Percentiles rank a stretch among this genome's conserved stretches.
phyloP scores from a whole-genome alignment of 345 rosid species.

The Tarenaya hassleriana region DNA sequence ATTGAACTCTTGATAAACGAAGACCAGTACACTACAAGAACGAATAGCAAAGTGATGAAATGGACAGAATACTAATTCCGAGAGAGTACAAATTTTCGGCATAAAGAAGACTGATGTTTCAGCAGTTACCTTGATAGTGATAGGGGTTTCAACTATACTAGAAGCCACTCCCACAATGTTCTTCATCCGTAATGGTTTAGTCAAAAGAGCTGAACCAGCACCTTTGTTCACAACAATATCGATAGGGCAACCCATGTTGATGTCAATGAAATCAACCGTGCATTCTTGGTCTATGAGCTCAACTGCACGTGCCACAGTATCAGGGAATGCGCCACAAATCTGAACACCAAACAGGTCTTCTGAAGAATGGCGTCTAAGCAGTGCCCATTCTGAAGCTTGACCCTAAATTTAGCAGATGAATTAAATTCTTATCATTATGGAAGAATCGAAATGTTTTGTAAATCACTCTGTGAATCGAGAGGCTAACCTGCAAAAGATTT shows the following conservation, averaged over 20 bases:
- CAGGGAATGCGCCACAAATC: conserved; percentile 80
- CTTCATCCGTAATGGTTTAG: conserved; percentile 75
- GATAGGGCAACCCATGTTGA: conserved; percentile 97
- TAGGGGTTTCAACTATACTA: conserved; percentile 65
- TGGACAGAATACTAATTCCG: no score
- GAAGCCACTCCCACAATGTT: conserved; percentile 60
- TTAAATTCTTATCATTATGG: neutral
- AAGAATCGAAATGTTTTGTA: neutral
- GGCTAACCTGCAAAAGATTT: conserved; percentile 75
- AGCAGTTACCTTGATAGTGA: conserved; percentile 70
- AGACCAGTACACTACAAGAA: no score
- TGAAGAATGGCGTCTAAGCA: conserved; percentile 77
- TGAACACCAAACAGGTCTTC: conserved; percentile 97
- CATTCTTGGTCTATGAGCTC: conserved; percentile 85
- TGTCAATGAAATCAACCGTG: conserved; percentile 78
- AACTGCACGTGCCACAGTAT: conserved; percentile 59
- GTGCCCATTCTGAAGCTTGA: conserved; percentile 99
- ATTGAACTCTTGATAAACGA: no score
- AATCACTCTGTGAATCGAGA: conserved; percentile 1
- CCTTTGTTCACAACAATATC: conserved; percentile 84
- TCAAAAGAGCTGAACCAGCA: conserved; percentile 93
- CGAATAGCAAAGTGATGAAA: no score
- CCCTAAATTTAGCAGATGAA: conserved; percentile 37
- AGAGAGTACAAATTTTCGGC: no score
- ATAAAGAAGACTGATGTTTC: no score